Evolutionary conservation across 352 stramenopile species (phyloP).

Genomic region (Phytophthora rubi): DNA sequence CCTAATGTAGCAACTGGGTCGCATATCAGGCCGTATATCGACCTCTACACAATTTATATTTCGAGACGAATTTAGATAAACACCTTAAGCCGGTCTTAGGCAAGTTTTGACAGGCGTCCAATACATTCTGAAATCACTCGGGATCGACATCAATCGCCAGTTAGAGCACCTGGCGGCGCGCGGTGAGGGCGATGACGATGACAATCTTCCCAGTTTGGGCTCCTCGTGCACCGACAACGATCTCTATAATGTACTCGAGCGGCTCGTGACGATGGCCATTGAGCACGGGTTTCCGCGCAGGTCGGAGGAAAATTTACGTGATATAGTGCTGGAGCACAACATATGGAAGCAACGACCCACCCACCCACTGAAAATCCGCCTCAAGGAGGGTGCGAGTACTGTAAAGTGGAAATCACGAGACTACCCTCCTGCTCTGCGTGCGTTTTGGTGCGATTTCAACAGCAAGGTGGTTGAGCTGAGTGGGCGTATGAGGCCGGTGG

Average conservation of each 20-base stretch:
- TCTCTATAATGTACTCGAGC: neutral
- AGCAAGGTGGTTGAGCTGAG: constrained; percentile 7
- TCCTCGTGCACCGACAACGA: neutral
- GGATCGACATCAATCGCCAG: constrained; percentile 9
- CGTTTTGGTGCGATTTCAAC: constrained; percentile 4
- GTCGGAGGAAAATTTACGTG: neutral
- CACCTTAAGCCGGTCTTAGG: too few relatives aligned
- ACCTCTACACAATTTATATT: too few relatives aligned
- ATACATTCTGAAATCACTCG: constrained; percentile 2
- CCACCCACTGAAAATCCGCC: constrained; percentile 1
- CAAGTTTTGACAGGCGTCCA: neutral
- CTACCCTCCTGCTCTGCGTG: constrained; percentile 4
- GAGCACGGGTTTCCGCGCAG: neutral
- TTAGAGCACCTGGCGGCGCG: constrained; percentile 6
- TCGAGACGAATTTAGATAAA: too few relatives aligned
- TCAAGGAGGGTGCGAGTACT: neutral
- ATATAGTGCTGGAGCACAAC: neutral
- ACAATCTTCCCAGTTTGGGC: neutral
- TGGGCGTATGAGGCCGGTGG: constrained; percentile 10
- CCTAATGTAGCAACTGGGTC: too few relatives aligned
- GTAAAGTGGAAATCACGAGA: constrained; percentile 3
- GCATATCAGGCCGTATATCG: too few relatives aligned
- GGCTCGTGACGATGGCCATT: neutral
- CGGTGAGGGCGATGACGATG: neutral
- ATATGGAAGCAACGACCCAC: constrained; percentile 16